Conservation (phyloP, 139 green algal genomes). For the Desmodesmus armatus region DNA sequence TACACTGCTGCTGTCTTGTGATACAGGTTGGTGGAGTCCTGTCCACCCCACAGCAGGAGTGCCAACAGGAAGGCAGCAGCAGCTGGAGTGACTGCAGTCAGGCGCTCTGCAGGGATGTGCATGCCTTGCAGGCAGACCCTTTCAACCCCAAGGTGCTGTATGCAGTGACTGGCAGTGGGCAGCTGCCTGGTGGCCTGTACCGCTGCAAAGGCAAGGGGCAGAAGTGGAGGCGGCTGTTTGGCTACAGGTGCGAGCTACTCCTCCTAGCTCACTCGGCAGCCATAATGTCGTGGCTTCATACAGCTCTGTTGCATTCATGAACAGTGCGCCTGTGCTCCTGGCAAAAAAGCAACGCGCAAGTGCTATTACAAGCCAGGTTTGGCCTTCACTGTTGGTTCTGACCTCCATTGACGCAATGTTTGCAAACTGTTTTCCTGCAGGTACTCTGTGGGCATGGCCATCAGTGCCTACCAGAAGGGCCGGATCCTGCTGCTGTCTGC, state of each 20-base stretch:
- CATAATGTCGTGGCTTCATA: too few relatives aligned
- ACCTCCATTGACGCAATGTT: too few relatives aligned
- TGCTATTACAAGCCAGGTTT: too few relatives aligned
- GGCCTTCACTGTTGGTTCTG: too few relatives aligned
- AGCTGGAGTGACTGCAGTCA: slow-evolving; percentile 23
- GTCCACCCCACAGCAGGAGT: background rate
- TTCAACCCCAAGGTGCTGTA: slow-evolving; percentile 23
- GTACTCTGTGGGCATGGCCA: slow-evolving; percentile 31
- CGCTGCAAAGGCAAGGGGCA: slow-evolving; percentile 16
- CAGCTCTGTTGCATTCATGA: too few relatives aligned
- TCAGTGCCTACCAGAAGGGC: slow-evolving; percentile 22
- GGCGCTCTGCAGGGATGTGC: slow-evolving; percentile 19
- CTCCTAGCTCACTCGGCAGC: too few relatives aligned
- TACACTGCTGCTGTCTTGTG: background rate
- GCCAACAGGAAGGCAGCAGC: slow-evolving; percentile 12
- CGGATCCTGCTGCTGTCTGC: slow-evolving; percentile 21
- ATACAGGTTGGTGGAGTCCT: slow-evolving; percentile 21
- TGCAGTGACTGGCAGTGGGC: slow-evolving; percentile 32
- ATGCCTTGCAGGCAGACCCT: slow-evolving; percentile 19
- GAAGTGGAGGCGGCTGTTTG: slow-evolving; percentile 40
- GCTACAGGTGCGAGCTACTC: too few relatives aligned
- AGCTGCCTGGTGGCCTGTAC: slow-evolving; percentile 30
- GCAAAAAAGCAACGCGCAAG: too few relatives aligned
- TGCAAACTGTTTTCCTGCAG: background rate
- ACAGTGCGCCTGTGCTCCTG: too few relatives aligned